Conservation (phyloP, 2,329 filamentous ascomycete species). For the Fusarium chlamydosporum region DNA sequence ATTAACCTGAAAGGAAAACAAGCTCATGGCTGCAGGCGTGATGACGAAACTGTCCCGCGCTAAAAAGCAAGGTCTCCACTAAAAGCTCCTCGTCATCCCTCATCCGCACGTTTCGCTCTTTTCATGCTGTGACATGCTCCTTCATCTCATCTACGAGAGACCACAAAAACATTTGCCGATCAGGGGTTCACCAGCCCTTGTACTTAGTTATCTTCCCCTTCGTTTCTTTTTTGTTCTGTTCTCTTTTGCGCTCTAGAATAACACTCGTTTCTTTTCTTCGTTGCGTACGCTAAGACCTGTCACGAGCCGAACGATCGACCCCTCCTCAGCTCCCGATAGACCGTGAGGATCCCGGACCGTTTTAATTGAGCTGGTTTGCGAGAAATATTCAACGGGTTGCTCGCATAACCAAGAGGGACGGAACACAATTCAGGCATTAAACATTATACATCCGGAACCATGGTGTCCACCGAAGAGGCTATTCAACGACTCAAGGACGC, state of each 20-base stretch:
- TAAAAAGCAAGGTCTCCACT: slow-evolving; percentile 37
- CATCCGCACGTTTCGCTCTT: slow-evolving; percentile 38
- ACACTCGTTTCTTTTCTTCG: slow-evolving; percentile 12
- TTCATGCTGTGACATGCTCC: slow-evolving; percentile 26
- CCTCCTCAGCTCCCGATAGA: slow-evolving; percentile 32
- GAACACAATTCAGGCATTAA: neutral
- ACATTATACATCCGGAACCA: slow-evolving; percentile 30
- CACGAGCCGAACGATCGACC: slow-evolving; percentile 27
- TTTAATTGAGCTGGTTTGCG: slow-evolving; percentile 17
- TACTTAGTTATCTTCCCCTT: neutral
- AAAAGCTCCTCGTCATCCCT: slow-evolving; percentile 43
- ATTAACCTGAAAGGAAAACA: slow-evolving; percentile 33
- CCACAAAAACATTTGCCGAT: slow-evolving; percentile 30
- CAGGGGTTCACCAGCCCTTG: slow-evolving; percentile 14
- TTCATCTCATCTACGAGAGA: slow-evolving; percentile 39
- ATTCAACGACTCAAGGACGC: slow-evolving; percentile 64
- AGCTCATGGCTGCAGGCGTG: slow-evolving; percentile 41
- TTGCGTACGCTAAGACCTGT: slow-evolving; percentile 1
- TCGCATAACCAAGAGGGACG: neutral
- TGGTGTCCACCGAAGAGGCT: slow-evolving; percentile 57
- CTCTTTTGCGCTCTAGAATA: neutral
- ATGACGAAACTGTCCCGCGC: slow-evolving; percentile 43
- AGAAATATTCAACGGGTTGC: slow-evolving; percentile 8
- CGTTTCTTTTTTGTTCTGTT: neutral
- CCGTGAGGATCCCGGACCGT: slow-evolving; percentile 9